Evolutionary conservation across 306 rosid genomes (phyloP), one percentile per base, ranked within the genome.

Genomic region (Cicer yamashitae): DNA sequence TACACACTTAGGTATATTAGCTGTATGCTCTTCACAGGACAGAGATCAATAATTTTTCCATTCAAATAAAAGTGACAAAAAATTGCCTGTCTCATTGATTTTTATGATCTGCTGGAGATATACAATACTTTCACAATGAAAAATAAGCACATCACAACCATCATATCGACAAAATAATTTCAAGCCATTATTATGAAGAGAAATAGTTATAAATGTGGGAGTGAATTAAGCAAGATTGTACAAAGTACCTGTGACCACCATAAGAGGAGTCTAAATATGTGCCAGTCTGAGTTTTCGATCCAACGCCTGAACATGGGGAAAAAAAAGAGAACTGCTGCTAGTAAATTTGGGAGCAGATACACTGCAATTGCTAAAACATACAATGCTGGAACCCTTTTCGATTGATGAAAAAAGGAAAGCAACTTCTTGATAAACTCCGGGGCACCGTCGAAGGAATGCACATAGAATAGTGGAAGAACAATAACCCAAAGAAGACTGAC

Each of bases 281-380:
- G 96, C 99, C 99, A 94, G 83, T 94, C 87, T 52, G 99, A 94
- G 86, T 90, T 94, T 87, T 94, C 99, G 79, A 94, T 94, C 97
- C 96, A 91, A 77, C 99, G 99, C 45, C 97, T 90, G 71, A 94
- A 89, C 96, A 94, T 84, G 22, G 99, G 99, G 77, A 94, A 92
- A 54, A 90, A 67, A 88, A 94, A 94, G 74, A 94, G 81, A 79
- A 45, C 50, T 54, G 89, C 92, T 59, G 89, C 87, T 53, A 94
- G 86, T 70, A 83, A 51, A 86, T 94, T 94, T 75, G 99, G 99
- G 50, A 94, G 88, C 84, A 94, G 48, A 83, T 94, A 94, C 40
- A 90, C n/a, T 73, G 76, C 90, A 46, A 94, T 94, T 6, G 91
- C 97, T 67, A 94, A 10, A 44, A 91, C 65, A 84, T 94, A 94